phyloP scores from a whole-genome alignment of 1,284 basidiomycete species.

The Albatrellus sp. region DNA sequence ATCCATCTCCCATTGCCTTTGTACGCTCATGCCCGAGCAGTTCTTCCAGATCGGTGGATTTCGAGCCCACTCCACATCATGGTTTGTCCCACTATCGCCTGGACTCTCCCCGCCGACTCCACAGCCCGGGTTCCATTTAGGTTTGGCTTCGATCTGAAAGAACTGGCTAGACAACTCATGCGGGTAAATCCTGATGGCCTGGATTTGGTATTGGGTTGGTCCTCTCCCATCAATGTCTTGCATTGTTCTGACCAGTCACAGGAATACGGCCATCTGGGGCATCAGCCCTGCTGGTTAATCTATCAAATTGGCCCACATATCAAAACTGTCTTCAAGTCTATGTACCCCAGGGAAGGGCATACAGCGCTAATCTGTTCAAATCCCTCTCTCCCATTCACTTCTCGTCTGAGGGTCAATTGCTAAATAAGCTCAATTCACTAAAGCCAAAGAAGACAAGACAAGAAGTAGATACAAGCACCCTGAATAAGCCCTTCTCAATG shows the following conservation, averaged over 20 bases:
- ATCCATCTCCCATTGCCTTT: background rate
- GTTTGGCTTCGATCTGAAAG: background rate
- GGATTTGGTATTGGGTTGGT: background rate
- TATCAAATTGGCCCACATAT: background rate
- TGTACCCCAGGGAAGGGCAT: background rate
- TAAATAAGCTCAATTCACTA: constrained; percentile 15
- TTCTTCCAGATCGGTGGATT: constrained; percentile 23
- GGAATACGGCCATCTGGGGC: constrained; percentile 15
- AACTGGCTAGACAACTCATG: background rate
- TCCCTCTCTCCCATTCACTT: constrained; percentile 24
- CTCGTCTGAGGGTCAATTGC: constrained; percentile 12
- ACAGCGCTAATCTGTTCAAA: constrained; percentile 13
- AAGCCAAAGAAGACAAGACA: constrained; percentile 15
- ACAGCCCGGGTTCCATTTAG: background rate
- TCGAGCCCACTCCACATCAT: constrained; percentile 12
- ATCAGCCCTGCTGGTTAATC: constrained; percentile 20
- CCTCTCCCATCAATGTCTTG: background rate
- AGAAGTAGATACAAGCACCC: constrained; percentile 14
- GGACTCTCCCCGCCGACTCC: background rate
- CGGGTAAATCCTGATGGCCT: background rate
- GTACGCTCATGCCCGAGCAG: background rate
- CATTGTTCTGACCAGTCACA: background rate
- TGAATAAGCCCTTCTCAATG: constrained; percentile 18
- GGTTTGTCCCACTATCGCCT: background rate
- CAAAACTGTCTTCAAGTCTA: constrained; percentile 6